Percentiles rank a stretch among this genome's conserved stretches.
Evolutionary conservation across 306 rosid genomes (phyloP).

Genomic region (cucumber (Cucumis sativus)): Cucumber_9930_V3 NC_026658.2:6186501-6187000

Average conservation of each 20-base stretch:
- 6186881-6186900: neutral
- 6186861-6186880: neutral
- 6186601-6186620: constrained; percentile 78
- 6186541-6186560: constrained; percentile 58
- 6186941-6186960: neutral
- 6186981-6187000: neutral
- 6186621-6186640: constrained; percentile 79
- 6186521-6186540: constrained; percentile 69
- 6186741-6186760: constrained; percentile 10
- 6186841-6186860: constrained; percentile 54
- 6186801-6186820: constrained; percentile 75
- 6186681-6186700: constrained; percentile 60
- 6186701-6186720: constrained; percentile 13
- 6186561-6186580: constrained; percentile 32
- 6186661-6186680: constrained; percentile 76
- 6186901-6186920: neutral
- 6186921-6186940: neutral
- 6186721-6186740: neutral
- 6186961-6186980: neutral
- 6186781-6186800: constrained; percentile 99
- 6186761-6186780: constrained; percentile 32
- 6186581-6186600: constrained; percentile 38
- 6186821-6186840: constrained; percentile 87
- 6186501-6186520: constrained; percentile 90
- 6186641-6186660: constrained; percentile 86